Percentiles rank a stretch among this genome's conserved stretches.
Conservation (phyloP, 2,329 filamentous ascomycete species). For the Diaporthe caulivora region DNA sequence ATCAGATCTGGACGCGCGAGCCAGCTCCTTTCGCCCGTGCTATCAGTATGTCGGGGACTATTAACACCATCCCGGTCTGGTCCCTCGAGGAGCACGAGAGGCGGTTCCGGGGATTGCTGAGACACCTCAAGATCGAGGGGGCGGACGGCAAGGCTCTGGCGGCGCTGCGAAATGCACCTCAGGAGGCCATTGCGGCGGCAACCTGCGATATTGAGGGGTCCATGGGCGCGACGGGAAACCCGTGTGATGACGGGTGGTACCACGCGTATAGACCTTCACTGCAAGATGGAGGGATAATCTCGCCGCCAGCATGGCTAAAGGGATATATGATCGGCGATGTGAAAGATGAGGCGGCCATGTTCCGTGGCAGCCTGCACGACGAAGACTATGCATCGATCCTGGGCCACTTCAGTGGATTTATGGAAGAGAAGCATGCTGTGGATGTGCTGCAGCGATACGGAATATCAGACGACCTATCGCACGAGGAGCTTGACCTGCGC, state of each 20-base stretch:
- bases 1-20: slow-evolving; percentile 2
- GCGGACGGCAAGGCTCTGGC: background rate
- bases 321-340: slow-evolving; percentile 12
- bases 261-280: background rate
- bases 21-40: slow-evolving; percentile 9
- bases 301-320: background rate
- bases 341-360: slow-evolving; percentile 1
- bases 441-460: slow-evolving; percentile 1
- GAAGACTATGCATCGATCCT: background rate
- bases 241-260: slow-evolving; percentile 1
- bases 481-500: background rate
- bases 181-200: slow-evolving; percentile 2
- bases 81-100: slow-evolving; percentile 24
- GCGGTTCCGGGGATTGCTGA: background rate
- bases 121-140: background rate
- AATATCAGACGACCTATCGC: background rate
- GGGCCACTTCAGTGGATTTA: background rate
- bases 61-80: slow-evolving; percentile 17
- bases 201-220: slow-evolving; percentile 15
- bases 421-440: background rate
- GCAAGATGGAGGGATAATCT: background rate
- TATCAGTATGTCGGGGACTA: background rate
- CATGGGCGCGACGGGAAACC: slow-evolving; percentile 5
- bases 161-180: background rate
- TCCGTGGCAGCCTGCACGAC: slow-evolving; percentile 7